Evolutionary conservation across 371 early-diverging fungal genomes (phyloP), one percentile per base, ranked within the genome.

Genomic region (Actinomortierella wolfii): DNA sequence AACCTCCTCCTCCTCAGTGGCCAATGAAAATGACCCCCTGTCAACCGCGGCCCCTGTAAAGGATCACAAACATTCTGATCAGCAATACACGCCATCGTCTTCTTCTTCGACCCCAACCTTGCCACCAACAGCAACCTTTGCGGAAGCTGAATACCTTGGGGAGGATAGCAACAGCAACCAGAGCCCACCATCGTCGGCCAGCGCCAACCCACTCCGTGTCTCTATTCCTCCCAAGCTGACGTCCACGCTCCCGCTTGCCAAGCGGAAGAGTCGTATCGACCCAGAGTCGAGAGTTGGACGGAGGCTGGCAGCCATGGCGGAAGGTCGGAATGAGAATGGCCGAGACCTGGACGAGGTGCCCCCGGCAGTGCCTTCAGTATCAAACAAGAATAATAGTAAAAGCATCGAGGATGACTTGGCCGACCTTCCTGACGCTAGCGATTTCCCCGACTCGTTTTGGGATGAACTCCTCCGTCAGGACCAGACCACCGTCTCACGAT

Each of bases 271-370:
- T 25, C 61, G 71, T 4, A 45, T 20, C 43, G 59, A 49, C 54
- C 56, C 70, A 18, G 65, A 61, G 6, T 65, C 73, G 50, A 71
- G 58, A 48, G 61, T 71, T 56, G 51, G 59, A 21, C 66, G 66
- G 25, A 54, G 63, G 40, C 65, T 71, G 53, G 58, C 51, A 21
- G 59, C 61, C 62, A 40, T 71, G 47, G 73, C 66, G 1, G 51
- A 61, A 9, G 73, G 73, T 43, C 61, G 65, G 59, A 71, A 57
- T 53, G 73, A 71, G 59, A 71, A 71, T 50, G 59, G 59, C 14
- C 57, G 62, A 26, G 66, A 66, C 59, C 57, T 42, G 3, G 54
- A 61, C 49, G 61, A 65, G 1, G 48, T 42, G 6, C 54, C 17
- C 20, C 42, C 11, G 51, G 40, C n/a, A 49, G 46, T 44, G 15